These are phyloP conservation scores for Pseudozyma tsukubaensis DNA, from an alignment of 1,284 basidiomycete genomes.

Conservation along the genomic window DNA sequence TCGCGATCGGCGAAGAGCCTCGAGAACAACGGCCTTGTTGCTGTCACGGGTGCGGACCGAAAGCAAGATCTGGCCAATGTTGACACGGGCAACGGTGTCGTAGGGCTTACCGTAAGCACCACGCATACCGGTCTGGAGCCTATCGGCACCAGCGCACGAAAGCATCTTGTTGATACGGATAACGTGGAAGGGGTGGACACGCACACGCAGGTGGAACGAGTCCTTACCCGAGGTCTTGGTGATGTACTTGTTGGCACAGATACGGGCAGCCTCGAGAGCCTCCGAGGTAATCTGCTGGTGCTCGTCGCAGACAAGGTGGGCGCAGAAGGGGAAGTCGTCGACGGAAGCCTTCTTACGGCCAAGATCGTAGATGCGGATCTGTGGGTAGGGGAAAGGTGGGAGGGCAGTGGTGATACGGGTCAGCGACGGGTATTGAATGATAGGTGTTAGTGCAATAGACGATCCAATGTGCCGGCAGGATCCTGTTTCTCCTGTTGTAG, in stretches of 20 bases:
- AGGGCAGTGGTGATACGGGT: conserved; percentile 8
- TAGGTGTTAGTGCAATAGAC: background rate
- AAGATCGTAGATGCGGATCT: conserved; percentile 75
- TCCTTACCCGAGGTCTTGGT: conserved; percentile 98
- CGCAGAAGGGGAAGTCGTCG: conserved; percentile 88
- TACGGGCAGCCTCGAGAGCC: conserved; percentile 97
- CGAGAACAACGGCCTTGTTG: conserved; percentile 89
- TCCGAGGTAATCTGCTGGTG: conserved; percentile 97
- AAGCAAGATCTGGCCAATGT: conserved; percentile 97
- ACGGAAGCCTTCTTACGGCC: conserved; percentile 90
- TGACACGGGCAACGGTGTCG: conserved; percentile 91
- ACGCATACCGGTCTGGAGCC: conserved; percentile 96
- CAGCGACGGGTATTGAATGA: background rate
- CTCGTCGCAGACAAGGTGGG: conserved; percentile 96
- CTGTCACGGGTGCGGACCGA: conserved; percentile 92
- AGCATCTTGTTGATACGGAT: conserved; percentile 99
- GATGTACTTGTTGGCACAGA: conserved; percentile 99
- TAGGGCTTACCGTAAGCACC: conserved; percentile 99
- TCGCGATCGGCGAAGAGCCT: conserved; percentile 85
- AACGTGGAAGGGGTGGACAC: conserved; percentile 98
- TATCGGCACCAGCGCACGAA: conserved; percentile 98
- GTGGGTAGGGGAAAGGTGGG: background rate
- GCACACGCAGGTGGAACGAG: conserved; percentile 97
- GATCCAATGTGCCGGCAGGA: conserved; percentile 15
- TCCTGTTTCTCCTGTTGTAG: too few relatives aligned